Evolutionary conservation across 805 yeast genomes (phyloP).

Genomic region (Teunomyces atbi): DNA sequence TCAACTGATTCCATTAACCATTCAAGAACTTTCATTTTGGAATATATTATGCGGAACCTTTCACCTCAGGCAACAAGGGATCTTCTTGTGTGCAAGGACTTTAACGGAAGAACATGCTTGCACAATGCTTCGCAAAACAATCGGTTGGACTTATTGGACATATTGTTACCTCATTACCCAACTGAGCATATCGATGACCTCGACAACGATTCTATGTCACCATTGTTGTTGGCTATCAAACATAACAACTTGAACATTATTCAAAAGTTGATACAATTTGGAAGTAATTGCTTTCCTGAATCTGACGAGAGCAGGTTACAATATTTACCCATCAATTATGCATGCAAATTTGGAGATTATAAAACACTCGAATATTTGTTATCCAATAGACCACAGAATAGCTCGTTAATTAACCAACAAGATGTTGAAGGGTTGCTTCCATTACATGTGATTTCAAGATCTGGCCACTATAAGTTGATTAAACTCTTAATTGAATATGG

Average conservation of each 20-base stretch:
- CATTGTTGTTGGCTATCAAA: constrained; percentile 75
- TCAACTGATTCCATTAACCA: constrained; percentile 38
- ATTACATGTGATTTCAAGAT: constrained; percentile 81
- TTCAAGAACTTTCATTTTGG: constrained; percentile 36
- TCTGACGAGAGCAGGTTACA: constrained; percentile 53
- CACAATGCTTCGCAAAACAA: constrained; percentile 78
- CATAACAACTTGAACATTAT: constrained; percentile 53
- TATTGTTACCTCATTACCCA: constrained; percentile 40
- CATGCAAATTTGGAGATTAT: constrained; percentile 81
- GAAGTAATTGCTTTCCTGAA: constrained; percentile 41
- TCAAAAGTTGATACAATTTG: constrained; percentile 29
- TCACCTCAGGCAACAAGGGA: constrained; percentile 14
- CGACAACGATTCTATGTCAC: constrained; percentile 78
- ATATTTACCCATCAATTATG: constrained; percentile 77
- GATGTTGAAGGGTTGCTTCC: constrained; percentile 90
- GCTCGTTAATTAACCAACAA: constrained; percentile 44
- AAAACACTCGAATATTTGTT: constrained; percentile 66
- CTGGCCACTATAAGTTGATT: constrained; percentile 72
- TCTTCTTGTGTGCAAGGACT: constrained; percentile 47
- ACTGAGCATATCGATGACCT: constrained; percentile 44
- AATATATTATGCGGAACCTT: constrained; percentile 28
- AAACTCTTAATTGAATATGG: constrained; percentile 69
- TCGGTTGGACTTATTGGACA: constrained; percentile 42
- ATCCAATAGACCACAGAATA: constrained; percentile 25
- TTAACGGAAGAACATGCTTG: constrained; percentile 75